Base-by-base conservation (phyloP, 495 filamentous ascomycete genomes). In the Hypomontagnella monticulosa region DNA sequence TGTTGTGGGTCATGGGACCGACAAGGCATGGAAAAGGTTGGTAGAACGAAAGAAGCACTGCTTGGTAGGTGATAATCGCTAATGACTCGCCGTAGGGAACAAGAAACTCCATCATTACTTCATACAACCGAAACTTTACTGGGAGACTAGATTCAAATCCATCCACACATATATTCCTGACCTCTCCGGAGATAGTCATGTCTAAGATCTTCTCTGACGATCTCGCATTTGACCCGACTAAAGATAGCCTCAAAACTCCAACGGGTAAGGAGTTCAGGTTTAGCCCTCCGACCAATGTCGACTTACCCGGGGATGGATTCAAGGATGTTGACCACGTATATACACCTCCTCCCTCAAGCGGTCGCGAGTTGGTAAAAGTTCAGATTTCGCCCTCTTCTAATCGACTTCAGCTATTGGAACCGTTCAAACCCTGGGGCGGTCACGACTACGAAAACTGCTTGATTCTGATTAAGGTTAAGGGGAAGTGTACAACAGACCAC, bases 111-210 rank as follows among this genome's bases (percentile, higher is more conserved):
- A 97, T 97, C 78, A 85, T 97, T 75, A 95, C 91, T 30, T 97
- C 93, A 37, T 95, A 97, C 87, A 97, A 96, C 87, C 93, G 95
- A 80, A 99, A 99, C 87, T 99, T 99, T 84, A 98, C 94, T 70
- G 95, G 95, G 67, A 93, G 95, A 80, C 98, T 98, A 80, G 95
- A 99, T 71, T 96, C 93, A 70, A 99, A 99, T 85, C 96, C 95
- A 38, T 93, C 95, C 49, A 99, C 95, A 59, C 95, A 98, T 83
- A 90, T 93, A 61, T 99, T 99, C 80, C 95, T 99, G 70, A 89
- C 95, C 71, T 98, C 96, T n/a, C 95, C 95, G 63, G 95, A 99
- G 79, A 84, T 99, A 48, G 93, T 97, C 57, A 91, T 96, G 40
- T 96, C 95, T 68, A 80, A 98, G 85, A 88, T 89, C 66, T 84